These are phyloP conservation scores for Carpinus fangiana DNA, from an alignment of 306 rosid genomes.

Conservation along the genomic window DNA sequence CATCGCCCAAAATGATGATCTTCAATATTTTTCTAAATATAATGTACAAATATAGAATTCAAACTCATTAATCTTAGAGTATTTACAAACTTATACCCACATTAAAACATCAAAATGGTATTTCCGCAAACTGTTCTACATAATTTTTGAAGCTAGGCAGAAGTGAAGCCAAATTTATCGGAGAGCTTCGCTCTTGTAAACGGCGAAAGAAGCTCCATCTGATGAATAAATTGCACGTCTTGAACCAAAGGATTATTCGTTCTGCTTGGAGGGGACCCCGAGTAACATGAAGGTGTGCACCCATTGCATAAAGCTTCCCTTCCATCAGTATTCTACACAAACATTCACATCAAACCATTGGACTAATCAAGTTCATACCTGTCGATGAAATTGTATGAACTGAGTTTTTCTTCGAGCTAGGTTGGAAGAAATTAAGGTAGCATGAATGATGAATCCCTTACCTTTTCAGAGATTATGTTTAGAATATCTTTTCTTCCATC, in stretches of 20 bases:
- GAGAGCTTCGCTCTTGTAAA: slow-evolving; percentile 52
- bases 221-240: slow-evolving; percentile 73
- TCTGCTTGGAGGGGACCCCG: slow-evolving; percentile 80
- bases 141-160: slow-evolving; percentile 38
- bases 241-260: slow-evolving; percentile 75
- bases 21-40: neutral
- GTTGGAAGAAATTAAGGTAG: neutral
- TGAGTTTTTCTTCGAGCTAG: no score
- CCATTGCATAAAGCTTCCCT: slow-evolving; percentile 47
- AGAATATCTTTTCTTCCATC: slow-evolving; percentile 48
- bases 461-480: slow-evolving; percentile 67
- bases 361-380: neutral
- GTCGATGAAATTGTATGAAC: neutral
- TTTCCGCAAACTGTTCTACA: neutral
- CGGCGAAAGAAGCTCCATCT: slow-evolving; percentile 61
- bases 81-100: slow-evolving; percentile 34
- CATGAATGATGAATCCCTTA: slow-evolving; percentile 20
- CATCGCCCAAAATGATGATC: no score
- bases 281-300: slow-evolving; percentile 58
- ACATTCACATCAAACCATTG: slow-evolving; percentile 16
- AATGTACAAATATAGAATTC: slow-evolving; percentile 11
- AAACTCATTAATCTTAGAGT: slow-evolving; percentile 19
- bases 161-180: slow-evolving; percentile 46
- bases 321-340: slow-evolving; percentile 44
- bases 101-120: slow-evolving; percentile 2